Conservation (phyloP, 768 basidiomycete genomes). For the Hortiboletus campestris region DNA sequence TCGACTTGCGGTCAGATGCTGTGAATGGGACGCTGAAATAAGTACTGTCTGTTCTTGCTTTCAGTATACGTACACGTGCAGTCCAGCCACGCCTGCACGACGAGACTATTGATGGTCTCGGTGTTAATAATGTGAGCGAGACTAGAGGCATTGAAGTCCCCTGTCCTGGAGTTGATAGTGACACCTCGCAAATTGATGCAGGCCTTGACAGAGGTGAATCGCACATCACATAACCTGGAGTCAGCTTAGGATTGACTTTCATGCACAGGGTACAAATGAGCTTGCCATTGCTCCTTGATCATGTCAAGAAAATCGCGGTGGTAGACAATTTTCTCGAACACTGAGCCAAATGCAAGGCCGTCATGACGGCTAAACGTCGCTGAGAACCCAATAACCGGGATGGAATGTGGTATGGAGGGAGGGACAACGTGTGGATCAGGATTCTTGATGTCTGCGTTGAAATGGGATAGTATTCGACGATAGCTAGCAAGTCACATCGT, state of each 20-base stretch:
- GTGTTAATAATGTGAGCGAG: constrained; percentile 85
- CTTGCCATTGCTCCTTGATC: constrained; percentile 88
- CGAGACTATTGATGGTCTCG: constrained; percentile 66
- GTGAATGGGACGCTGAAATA: background rate
- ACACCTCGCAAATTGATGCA: constrained; percentile 69
- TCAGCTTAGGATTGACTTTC: background rate
- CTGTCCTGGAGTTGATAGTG: constrained; percentile 60
- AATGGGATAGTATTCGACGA: constrained; percentile 79
- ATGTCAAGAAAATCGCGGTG: constrained; percentile 89
- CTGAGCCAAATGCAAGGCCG: constrained; percentile 80
- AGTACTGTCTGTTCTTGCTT: background rate
- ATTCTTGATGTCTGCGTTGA: constrained; percentile 62
- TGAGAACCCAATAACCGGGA: constrained; percentile 91
- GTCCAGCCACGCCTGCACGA: constrained; percentile 85
- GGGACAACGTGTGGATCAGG: constrained; percentile 45
- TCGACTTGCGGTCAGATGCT: constrained; percentile 70
- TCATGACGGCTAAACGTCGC: constrained; percentile 95
- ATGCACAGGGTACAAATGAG: background rate
- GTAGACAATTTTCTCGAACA: constrained; percentile 91
- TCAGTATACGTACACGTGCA: constrained; percentile 58
- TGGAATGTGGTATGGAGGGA: constrained; percentile 41
- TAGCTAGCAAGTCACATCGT: constrained; percentile 48
- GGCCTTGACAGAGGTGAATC: constrained; percentile 80
- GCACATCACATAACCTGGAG: constrained; percentile 77
- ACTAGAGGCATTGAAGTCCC: constrained; percentile 80